Percentiles rank a stretch among this genome's conserved stretches.
These are phyloP conservation scores for Geoglossum glabrum DNA, from an alignment of 495 filamentous ascomycete genomes.

Conservation along the genomic window DNA sequence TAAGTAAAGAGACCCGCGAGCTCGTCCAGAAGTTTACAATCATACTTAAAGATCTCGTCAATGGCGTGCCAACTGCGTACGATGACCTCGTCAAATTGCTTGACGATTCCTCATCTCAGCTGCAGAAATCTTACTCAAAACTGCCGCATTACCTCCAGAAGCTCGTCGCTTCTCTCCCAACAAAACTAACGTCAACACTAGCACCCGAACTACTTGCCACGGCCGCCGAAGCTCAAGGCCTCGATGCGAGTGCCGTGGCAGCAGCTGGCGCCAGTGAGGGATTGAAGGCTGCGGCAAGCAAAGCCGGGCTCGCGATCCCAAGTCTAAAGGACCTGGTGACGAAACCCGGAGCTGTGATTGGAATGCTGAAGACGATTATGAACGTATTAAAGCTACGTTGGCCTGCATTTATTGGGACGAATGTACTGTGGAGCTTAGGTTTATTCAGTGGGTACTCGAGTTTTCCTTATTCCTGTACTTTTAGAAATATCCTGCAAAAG, in stretches of 20 bases:
- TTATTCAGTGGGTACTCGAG: slow-evolving; percentile 45
- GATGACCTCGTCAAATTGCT: slow-evolving; percentile 68
- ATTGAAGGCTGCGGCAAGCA: slow-evolving; percentile 27
- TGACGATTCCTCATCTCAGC: slow-evolving; percentile 51
- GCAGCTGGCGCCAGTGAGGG: slow-evolving; percentile 25
- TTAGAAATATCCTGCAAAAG: background rate
- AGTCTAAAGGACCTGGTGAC: slow-evolving; percentile 62
- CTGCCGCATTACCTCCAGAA: slow-evolving; percentile 70
- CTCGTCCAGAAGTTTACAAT: slow-evolving; percentile 66
- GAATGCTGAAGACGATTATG: slow-evolving; percentile 67
- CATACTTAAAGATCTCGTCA: slow-evolving; percentile 77
- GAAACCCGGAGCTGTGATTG: slow-evolving; percentile 64
- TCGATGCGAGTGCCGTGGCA: slow-evolving; percentile 4
- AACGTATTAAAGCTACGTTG: slow-evolving; percentile 66
- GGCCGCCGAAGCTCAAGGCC: slow-evolving; percentile 47
- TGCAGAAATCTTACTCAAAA: slow-evolving; percentile 42
- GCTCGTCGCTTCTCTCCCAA: slow-evolving; percentile 65
- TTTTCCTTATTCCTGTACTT: no score
- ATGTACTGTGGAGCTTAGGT: slow-evolving; percentile 68
- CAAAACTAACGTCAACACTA: slow-evolving; percentile 52
- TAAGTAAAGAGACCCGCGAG: slow-evolving; percentile 60
- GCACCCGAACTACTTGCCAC: slow-evolving; percentile 65
- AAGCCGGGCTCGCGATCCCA: slow-evolving; percentile 24
- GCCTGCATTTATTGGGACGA: slow-evolving; percentile 63
- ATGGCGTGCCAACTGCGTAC: slow-evolving; percentile 83